Conservation (phyloP, 805 yeast species). For the Nakazawaea ambrosiae region DNA sequence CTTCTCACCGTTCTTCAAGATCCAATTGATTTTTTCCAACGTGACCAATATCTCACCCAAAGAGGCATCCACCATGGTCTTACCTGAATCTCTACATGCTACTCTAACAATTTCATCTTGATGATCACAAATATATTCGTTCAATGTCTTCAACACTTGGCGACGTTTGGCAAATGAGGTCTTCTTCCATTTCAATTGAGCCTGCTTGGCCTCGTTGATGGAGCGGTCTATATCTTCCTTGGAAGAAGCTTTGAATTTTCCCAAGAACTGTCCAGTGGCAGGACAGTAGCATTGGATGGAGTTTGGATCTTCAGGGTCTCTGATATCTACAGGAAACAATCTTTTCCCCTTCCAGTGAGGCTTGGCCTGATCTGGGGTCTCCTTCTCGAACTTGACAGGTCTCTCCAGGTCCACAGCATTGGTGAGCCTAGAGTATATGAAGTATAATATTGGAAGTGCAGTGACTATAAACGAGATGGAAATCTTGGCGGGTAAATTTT, state of each 20-base stretch:
- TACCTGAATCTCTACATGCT: slow-evolving; percentile 96
- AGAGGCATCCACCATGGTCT: slow-evolving; percentile 91
- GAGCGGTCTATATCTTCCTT: slow-evolving; percentile 63
- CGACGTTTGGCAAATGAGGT: slow-evolving; percentile 63
- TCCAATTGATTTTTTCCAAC: slow-evolving; percentile 88
- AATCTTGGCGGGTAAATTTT: slow-evolving; percentile 12
- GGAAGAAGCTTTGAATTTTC: slow-evolving; percentile 59
- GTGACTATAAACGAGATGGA: slow-evolving; percentile 18
- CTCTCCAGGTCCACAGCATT: slow-evolving; percentile 15
- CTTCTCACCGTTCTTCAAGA: slow-evolving; percentile 70
- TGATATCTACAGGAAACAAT: slow-evolving; percentile 54
- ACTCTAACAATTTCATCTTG: slow-evolving; percentile 85
- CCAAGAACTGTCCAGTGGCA: slow-evolving; percentile 88
- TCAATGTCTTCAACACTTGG: slow-evolving; percentile 62
- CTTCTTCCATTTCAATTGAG: slow-evolving; percentile 44
- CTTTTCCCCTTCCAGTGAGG: slow-evolving; percentile 92
- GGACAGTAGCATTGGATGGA: slow-evolving; percentile 87
- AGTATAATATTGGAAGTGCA: slow-evolving; percentile 14
- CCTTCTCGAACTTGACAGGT: slow-evolving; percentile 41
- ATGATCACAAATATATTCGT: slow-evolving; percentile 64
- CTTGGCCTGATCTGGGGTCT: slow-evolving; percentile 69
- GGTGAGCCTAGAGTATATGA: slow-evolving; percentile 12
- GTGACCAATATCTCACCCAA: slow-evolving; percentile 97
- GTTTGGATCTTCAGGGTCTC: slow-evolving; percentile 54
- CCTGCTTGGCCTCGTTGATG: slow-evolving; percentile 43